phyloP scores from a whole-genome alignment of 2,329 filamentous ascomycete species.

The Sarocladium kiliense region DNA sequence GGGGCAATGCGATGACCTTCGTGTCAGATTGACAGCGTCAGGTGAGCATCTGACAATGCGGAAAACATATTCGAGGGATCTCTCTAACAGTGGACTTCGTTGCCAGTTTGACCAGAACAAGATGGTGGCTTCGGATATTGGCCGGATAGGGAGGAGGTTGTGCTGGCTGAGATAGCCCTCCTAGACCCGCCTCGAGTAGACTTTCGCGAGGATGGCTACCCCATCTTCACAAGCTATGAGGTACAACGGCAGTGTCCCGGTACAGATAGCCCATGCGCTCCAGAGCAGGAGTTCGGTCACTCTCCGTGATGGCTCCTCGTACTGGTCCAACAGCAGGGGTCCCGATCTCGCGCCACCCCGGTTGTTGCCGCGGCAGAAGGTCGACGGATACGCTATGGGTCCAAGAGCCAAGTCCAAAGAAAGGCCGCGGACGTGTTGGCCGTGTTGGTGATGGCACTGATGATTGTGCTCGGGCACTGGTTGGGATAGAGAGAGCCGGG shows the following conservation, averaged over 20 bases:
- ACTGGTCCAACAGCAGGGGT: not conserved
- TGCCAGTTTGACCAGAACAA: not conserved
- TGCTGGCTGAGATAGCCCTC: too few relatives aligned
- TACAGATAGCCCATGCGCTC: too few relatives aligned
- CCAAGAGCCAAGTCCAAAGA: not conserved
- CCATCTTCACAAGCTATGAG: too few relatives aligned
- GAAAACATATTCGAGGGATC: too few relatives aligned
- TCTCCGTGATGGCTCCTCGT: not conserved
- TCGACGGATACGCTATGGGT: not conserved
- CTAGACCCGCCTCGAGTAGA: too few relatives aligned
- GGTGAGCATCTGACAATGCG: too few relatives aligned
- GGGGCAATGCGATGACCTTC: too few relatives aligned
- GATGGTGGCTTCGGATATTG: not conserved
- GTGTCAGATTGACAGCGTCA: not conserved
- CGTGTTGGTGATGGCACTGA: not conserved
- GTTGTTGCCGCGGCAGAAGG: not conserved
- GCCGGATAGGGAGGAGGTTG: not conserved
- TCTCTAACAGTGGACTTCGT: too few relatives aligned
- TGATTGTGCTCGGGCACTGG: too few relatives aligned
- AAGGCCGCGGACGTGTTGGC: not conserved
- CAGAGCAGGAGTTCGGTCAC: not conserved
- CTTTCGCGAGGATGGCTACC: too few relatives aligned
- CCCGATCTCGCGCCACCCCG: not conserved
- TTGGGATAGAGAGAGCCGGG: not conserved
- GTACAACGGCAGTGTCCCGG: too few relatives aligned